Conservation (phyloP, 306 rosid species). For the Hippophae gyantsensis region DNA sequence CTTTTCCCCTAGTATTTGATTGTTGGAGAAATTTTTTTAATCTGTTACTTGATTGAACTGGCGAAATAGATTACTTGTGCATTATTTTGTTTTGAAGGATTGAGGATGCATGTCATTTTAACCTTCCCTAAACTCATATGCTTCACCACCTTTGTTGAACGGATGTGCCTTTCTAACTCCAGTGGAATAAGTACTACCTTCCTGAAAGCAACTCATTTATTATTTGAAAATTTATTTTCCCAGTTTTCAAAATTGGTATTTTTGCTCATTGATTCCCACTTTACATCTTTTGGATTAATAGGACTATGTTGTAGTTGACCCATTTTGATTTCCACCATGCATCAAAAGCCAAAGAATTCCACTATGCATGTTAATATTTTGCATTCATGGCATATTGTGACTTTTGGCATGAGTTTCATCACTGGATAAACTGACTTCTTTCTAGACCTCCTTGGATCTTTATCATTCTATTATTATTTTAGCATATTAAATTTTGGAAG, state of each 20-base stretch:
- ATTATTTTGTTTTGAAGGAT: not conserved
- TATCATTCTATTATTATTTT: not conserved
- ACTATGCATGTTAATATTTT: too few relatives aligned
- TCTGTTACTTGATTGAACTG: not conserved
- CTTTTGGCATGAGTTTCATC: too few relatives aligned
- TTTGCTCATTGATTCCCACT: not conserved
- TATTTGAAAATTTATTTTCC: not conserved
- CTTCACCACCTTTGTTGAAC: not conserved
- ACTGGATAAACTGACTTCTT: not conserved
- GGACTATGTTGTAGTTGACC: not conserved
- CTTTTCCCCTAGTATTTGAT: not conserved
- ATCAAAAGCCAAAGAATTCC: too few relatives aligned
- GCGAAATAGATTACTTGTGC: not conserved
- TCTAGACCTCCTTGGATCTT: not conserved
- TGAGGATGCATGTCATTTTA: not conserved
- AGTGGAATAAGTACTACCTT: not conserved
- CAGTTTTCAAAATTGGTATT: not conserved
- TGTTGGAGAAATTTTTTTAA: not conserved
- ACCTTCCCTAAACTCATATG: not conserved
- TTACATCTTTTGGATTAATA: not conserved
- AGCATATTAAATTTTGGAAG: slow-evolving; percentile 9
- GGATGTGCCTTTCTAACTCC: slow-evolving; percentile 6
- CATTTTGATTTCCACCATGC: not conserved
- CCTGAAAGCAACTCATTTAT: not conserved
- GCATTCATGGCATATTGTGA: too few relatives aligned